Percentiles rank a stretch among this genome's conserved stretches.
These are phyloP conservation scores for Candida hispaniensis DNA, from an alignment of 805 yeast genomes.

Conservation along the genomic window DNA sequence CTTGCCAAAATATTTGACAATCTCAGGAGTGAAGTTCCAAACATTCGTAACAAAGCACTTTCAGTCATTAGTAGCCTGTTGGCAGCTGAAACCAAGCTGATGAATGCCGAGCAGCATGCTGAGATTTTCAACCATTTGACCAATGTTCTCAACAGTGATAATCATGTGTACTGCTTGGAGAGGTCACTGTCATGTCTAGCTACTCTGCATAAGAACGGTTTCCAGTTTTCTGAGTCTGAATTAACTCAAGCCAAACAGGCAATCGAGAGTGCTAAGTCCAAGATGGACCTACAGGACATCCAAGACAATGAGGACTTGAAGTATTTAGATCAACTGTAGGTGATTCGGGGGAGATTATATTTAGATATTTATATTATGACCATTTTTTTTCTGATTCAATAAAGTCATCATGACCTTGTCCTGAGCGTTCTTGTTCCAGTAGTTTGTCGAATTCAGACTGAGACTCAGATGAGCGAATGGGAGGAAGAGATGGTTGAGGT, in stretches of 20 bases:
- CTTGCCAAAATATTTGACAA: slow-evolving; percentile 41
- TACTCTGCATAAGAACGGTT: slow-evolving; percentile 17
- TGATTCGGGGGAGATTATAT: slow-evolving; percentile 5
- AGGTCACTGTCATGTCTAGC: slow-evolving; percentile 25
- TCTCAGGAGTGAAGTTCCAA: slow-evolving; percentile 16
- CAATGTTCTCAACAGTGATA: slow-evolving; percentile 17
- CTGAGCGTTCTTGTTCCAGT: slow-evolving; percentile 21
- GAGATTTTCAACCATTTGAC: slow-evolving; percentile 16
- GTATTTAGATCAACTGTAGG: slow-evolving; percentile 13
- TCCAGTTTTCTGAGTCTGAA: slow-evolving; percentile 16
- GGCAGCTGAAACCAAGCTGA: slow-evolving; percentile 21
- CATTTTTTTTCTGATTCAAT: slow-evolving; percentile 24
- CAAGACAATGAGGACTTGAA: slow-evolving; percentile 15
- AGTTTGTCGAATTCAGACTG: slow-evolving; percentile 22
- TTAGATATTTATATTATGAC: slow-evolving; percentile 14
- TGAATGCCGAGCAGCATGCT: slow-evolving; percentile 16
- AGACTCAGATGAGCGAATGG: slow-evolving; percentile 3
- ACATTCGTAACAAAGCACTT: slow-evolving; percentile 18
- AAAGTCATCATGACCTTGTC: slow-evolving; percentile 22
- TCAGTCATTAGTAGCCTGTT: slow-evolving; percentile 20
- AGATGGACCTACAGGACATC: slow-evolving; percentile 14
- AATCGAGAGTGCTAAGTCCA: slow-evolving; percentile 1
- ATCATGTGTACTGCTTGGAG: slow-evolving; percentile 26
- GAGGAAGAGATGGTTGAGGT: too few relatives aligned
- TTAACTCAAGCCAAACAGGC: slow-evolving; percentile 5